Conservation (phyloP, 495 filamentous ascomycete species). For the Xylaria bambusicola region DNA sequence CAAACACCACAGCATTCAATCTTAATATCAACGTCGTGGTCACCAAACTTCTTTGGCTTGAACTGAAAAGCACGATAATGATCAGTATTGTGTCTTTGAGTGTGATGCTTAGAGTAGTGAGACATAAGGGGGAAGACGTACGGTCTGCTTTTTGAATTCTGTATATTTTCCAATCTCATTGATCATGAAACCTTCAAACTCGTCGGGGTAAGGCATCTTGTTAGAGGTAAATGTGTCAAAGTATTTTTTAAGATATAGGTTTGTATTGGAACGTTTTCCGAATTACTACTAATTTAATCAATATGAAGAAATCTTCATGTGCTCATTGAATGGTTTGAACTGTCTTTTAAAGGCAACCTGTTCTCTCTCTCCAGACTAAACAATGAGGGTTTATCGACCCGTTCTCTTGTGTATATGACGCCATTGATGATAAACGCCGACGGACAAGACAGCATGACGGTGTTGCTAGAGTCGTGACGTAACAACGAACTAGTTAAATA, state of each 20-base stretch:
- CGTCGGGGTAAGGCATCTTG: conserved; percentile 75
- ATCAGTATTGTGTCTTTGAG: background rate
- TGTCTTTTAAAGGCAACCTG: background rate
- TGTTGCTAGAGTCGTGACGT: conserved; percentile 15
- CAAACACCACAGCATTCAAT: conserved; percentile 78
- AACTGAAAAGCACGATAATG: conserved; percentile 49
- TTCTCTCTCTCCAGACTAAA: background rate
- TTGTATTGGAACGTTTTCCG: no score
- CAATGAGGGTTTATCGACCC: background rate
- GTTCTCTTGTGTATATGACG: conserved; percentile 13
- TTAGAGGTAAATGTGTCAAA: background rate
- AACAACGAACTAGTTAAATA: background rate
- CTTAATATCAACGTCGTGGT: conserved; percentile 72
- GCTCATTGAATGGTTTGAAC: background rate
- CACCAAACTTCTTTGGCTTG: conserved; percentile 75
- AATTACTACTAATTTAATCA: background rate
- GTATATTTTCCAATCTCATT: conserved; percentile 60
- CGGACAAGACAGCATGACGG: background rate
- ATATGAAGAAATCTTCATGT: background rate
- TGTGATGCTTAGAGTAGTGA: background rate
- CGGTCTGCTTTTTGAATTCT: conserved; percentile 65
- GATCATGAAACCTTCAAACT: conserved; percentile 74
- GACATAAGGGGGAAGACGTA: conserved; percentile 34
- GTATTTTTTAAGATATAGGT: background rate
- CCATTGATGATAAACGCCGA: conserved; percentile 12